phyloP scores from a whole-genome alignment of 139 green algal genomes.

The Coelastrella sp. region DNA sequence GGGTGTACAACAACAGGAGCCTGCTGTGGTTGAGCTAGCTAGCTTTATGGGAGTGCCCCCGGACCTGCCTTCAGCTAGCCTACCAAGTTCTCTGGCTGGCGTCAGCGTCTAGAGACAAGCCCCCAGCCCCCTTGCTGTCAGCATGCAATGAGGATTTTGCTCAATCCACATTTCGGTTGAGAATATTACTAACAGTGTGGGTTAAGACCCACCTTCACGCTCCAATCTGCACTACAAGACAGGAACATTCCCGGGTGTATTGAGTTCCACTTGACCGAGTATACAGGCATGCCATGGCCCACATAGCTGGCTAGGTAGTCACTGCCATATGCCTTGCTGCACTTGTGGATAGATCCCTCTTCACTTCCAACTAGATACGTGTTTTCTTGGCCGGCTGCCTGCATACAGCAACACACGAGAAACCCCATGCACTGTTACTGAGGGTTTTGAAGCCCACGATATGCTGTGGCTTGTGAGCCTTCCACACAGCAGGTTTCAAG shows the following conservation, averaged over 20 bases:
- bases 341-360: slow-evolving; percentile 90
- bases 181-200: no score
- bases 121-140: no score
- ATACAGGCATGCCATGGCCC: slow-evolving; percentile 82
- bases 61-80: no score
- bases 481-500: no score
- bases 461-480: neutral
- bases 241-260: slow-evolving; percentile 88
- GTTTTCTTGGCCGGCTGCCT: slow-evolving; percentile 58
- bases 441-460: neutral
- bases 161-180: no score
- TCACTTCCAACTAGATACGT: slow-evolving; percentile 93
- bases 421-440: neutral
- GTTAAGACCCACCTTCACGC: slow-evolving; percentile 80
- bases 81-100: no score
- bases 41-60: no score
- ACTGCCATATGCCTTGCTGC: slow-evolving; percentile 86
- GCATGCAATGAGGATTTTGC: no score
- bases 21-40: no score
- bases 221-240: slow-evolving; percentile 93
- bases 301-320: slow-evolving; percentile 88
- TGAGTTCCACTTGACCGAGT: slow-evolving; percentile 88
- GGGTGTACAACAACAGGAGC: no score
- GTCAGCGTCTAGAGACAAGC: no score
- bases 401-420: neutral